These are phyloP conservation scores for Triticum urartu DNA, from an alignment of 176 grass and related monocot genomes.

Conservation along the genomic window DNA sequence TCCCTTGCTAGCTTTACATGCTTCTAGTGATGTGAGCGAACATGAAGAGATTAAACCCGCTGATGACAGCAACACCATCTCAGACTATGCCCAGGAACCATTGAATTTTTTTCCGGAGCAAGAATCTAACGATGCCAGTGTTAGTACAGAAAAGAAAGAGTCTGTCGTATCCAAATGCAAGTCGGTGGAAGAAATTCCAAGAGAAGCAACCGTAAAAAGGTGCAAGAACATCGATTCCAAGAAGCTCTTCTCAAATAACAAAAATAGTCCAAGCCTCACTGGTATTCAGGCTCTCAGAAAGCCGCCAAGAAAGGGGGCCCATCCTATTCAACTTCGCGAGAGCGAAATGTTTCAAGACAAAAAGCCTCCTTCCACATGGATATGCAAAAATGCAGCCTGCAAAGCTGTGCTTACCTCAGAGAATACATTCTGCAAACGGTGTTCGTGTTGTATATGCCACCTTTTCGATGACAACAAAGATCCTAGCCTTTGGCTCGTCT, in stretches of 20 bases:
- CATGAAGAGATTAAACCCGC: slow-evolving; percentile 25
- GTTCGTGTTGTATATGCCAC: slow-evolving; percentile 98
- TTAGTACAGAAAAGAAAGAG: slow-evolving; percentile 62
- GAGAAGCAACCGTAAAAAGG: slow-evolving; percentile 43
- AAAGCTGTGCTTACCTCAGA: slow-evolving; percentile 76
- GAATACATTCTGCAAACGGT: slow-evolving; percentile 89
- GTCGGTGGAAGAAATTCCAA: slow-evolving; percentile 52
- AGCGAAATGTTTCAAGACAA: slow-evolving; percentile 28
- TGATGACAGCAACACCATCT: slow-evolving; percentile 33
- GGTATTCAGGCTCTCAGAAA: slow-evolving; percentile 42
- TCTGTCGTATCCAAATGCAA: slow-evolving; percentile 59
- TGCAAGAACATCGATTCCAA: slow-evolving; percentile 61
- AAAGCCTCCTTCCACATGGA: slow-evolving; percentile 57
- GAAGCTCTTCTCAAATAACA: slow-evolving; percentile 54
- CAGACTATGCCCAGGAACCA: slow-evolving; percentile 36
- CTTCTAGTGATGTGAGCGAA: slow-evolving; percentile 14
- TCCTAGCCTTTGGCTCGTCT: slow-evolving; percentile 97
- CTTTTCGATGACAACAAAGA: slow-evolving; percentile 98
- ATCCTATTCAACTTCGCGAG: slow-evolving; percentile 36
- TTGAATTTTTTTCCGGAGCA: slow-evolving; percentile 37
- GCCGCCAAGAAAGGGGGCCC: slow-evolving; percentile 46
- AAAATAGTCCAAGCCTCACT: slow-evolving; percentile 34
- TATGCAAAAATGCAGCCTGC: slow-evolving; percentile 94
- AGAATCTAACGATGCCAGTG: slow-evolving; percentile 51
- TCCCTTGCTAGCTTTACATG: slow-evolving; percentile 27